phyloP scores from a whole-genome alignment of 768 basidiomycete genomes.

The Serendipita indica region DNA sequence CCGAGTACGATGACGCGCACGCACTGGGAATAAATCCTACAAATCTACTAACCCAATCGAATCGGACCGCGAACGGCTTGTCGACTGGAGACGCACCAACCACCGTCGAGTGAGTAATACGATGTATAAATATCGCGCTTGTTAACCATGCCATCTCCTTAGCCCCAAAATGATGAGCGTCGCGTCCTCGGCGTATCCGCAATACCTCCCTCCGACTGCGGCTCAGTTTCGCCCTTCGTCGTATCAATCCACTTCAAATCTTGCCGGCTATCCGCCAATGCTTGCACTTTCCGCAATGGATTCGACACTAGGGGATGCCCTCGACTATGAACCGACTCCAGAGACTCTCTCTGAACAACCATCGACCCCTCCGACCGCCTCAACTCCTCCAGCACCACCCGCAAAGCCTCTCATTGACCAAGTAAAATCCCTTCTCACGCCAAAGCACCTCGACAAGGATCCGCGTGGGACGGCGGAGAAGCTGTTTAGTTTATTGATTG shows the following conservation, averaged over 20 bases:
- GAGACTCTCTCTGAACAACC: not conserved
- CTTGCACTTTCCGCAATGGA: not conserved
- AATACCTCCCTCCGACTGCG: not conserved
- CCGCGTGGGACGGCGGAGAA: not conserved
- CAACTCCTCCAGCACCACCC: not conserved
- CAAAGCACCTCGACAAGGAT: not conserved
- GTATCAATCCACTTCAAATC: not conserved
- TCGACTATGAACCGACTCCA: not conserved
- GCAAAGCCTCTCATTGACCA: slow-evolving; percentile 2
- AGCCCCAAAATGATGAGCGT: slow-evolving; percentile 7
- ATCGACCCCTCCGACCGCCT: not conserved
- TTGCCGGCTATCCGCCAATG: not conserved
- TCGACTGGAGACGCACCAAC: not conserved
- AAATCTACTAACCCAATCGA: not conserved
- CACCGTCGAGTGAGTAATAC: not conserved
- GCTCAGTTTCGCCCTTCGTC: not conserved
- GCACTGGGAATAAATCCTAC: not conserved
- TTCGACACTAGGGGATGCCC: not conserved
- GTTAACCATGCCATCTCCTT: not conserved
- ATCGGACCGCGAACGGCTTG: not conserved
- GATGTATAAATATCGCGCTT: not conserved
- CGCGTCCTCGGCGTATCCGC: not conserved
- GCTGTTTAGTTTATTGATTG: not conserved
- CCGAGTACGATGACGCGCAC: not conserved
- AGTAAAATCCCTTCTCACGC: not conserved